Conservation (phyloP, 176 grass and related monocot species). For the sorghum (Sorghum bicolor) region Sorghum_bicolor_NCBIv3 NC_012874.2:35409501-35410000, state of each 20-base stretch:
- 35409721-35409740: not conserved
- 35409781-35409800: not conserved
- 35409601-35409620: not conserved
- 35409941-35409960: not conserved
- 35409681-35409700: not conserved
- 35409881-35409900: not conserved
- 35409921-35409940: not conserved
- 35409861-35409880: constrained; percentile 22
- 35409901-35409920: not conserved
- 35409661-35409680: constrained; percentile 17
- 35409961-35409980: constrained; percentile 2
- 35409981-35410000: not conserved
- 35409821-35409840: constrained; percentile 40
- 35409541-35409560: not conserved
- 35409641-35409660: constrained; percentile 40
- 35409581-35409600: not conserved
- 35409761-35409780: not conserved
- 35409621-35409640: constrained; percentile 25
- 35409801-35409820: not conserved
- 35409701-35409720: not conserved
- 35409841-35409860: constrained; percentile 29
- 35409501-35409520: constrained; percentile 3
- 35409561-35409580: not conserved
- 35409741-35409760: constrained; percentile 12
- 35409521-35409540: not conserved